Base-by-base conservation (phyloP, 139 green algal genomes). In the Diplosphaera chodatii region DNA sequence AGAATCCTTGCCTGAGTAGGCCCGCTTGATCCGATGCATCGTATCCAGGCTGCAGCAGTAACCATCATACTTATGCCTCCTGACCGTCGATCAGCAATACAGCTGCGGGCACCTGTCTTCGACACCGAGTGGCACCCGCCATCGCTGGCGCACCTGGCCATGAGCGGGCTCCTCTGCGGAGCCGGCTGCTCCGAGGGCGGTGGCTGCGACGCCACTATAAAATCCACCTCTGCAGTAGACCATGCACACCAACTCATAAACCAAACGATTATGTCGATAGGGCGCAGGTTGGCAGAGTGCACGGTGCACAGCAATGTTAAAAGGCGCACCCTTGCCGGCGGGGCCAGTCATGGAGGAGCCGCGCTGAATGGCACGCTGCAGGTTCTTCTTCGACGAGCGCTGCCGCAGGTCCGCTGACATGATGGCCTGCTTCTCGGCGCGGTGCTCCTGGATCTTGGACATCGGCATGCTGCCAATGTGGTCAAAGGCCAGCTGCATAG, bases 391-490 rank as follows among this genome's bases (percentile, higher is more conserved):
- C n/a, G 67, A 74, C 71, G 77, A 70, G 1, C 82, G 72, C 59
- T 34, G 62, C 30, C 75, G 78, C 68, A 87, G 55, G 71, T 88
- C 83, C 15, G 48, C 63, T 21, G 87, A 79, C 33, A 86, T 77
- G 29, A 74, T 68, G 37, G 55, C 48, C 77, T 88, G 84, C 32
- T 85, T 85, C 27, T 64, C 40, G 28, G 65, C 63, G 1, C 90
- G 76, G 72, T 78, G 85, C 30, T 77, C 74, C 33, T 85, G 75
- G 64, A 95, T 94, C 40, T 68, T 75, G 18, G 81, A 78, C 90
- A 95, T 95, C 55, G 86, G 82, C 76, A 92, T 77, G 63, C 68
- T 68, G 31, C 89, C 89, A 25, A 94, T 71, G 27, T 78, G 77
- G 4, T 91, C 85, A 76, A 92, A 94, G 0, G 89, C 89, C 32